These are phyloP conservation scores for Coniferiporia weirii DNA, from an alignment of 1,284 basidiomycete genomes.

Conservation along the genomic window DNA sequence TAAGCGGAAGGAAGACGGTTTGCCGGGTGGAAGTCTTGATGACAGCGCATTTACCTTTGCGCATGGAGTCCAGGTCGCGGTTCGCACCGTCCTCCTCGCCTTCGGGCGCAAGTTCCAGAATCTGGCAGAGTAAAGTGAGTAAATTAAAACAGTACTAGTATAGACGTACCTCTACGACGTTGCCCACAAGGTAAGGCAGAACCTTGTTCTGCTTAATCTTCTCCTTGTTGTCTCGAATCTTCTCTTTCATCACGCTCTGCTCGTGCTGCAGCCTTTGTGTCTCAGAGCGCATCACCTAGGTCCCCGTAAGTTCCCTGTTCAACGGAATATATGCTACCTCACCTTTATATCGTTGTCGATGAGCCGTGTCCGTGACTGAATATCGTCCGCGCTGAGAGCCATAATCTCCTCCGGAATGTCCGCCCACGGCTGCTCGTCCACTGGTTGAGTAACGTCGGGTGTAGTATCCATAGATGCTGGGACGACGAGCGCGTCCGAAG, in stretches of 20 bases:
- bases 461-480: slow-evolving; percentile 24
- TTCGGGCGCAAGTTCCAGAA: slow-evolving; percentile 92
- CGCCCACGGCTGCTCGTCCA: slow-evolving; percentile 60
- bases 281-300: slow-evolving; percentile 91
- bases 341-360: slow-evolving; percentile 96
- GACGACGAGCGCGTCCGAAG: not conserved
- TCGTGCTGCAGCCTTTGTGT: slow-evolving; percentile 90
- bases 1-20: slow-evolving; percentile 97
- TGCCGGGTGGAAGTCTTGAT: slow-evolving; percentile 98
- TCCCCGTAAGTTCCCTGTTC: not conserved
- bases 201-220: slow-evolving; percentile 99
- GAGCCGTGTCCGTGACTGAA: slow-evolving; percentile 79
- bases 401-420: slow-evolving; percentile 82
- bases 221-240: slow-evolving; percentile 96
- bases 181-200: slow-evolving; percentile 95
- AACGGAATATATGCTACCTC: slow-evolving; percentile 17
- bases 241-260: slow-evolving; percentile 94
- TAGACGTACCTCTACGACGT: slow-evolving; percentile 83
- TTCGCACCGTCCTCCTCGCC: slow-evolving; percentile 91
- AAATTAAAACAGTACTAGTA: not conserved
- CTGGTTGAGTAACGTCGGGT: slow-evolving; percentile 21
- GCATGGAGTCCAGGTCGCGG: slow-evolving; percentile 89
- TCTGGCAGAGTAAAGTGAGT: slow-evolving; percentile 42
- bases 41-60: slow-evolving; percentile 96
- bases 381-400: slow-evolving; percentile 72